Evolutionary conservation across 2,329 filamentous ascomycete species (phyloP).

Genomic region (Emergomyces orientalis): DNA sequence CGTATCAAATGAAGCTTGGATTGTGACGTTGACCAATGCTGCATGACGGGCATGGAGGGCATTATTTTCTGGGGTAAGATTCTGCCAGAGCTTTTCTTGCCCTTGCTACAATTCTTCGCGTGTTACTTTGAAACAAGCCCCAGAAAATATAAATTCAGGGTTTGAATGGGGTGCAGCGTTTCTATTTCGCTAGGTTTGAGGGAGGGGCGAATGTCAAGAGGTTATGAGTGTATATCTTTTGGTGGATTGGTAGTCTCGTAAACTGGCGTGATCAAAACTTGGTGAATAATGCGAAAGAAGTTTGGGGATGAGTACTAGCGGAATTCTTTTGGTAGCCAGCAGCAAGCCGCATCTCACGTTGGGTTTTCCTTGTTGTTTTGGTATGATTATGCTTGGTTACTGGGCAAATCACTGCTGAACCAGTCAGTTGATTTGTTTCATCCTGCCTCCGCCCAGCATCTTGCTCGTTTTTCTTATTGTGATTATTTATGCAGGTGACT

Average conservation of each 20-base stretch:
- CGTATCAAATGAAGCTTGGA: background rate
- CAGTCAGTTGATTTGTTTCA: background rate
- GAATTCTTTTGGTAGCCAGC: background rate
- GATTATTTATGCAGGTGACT: conserved; percentile 4
- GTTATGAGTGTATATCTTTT: too few species aligned
- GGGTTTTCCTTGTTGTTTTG: background rate
- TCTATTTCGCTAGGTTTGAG: too few species aligned
- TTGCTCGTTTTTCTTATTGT: background rate
- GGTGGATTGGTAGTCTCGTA: too few species aligned
- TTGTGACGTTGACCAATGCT: background rate
- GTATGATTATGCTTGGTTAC: background rate
- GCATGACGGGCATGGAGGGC: background rate
- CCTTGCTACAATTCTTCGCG: too few species aligned
- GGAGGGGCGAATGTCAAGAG: too few species aligned
- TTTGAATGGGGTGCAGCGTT: too few species aligned
- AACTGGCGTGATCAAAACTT: too few species aligned
- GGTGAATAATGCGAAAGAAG: too few species aligned
- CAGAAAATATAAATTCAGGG: too few species aligned
- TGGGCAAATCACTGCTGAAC: background rate
- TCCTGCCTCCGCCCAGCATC: background rate
- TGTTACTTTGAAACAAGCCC: too few species aligned
- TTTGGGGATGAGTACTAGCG: background rate
- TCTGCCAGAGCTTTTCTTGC: background rate
- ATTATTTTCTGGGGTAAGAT: background rate
- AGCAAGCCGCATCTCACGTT: background rate